Base-by-base conservation (phyloP, 768 basidiomycete genomes). In the Leccinum subtestaceum region DNA sequence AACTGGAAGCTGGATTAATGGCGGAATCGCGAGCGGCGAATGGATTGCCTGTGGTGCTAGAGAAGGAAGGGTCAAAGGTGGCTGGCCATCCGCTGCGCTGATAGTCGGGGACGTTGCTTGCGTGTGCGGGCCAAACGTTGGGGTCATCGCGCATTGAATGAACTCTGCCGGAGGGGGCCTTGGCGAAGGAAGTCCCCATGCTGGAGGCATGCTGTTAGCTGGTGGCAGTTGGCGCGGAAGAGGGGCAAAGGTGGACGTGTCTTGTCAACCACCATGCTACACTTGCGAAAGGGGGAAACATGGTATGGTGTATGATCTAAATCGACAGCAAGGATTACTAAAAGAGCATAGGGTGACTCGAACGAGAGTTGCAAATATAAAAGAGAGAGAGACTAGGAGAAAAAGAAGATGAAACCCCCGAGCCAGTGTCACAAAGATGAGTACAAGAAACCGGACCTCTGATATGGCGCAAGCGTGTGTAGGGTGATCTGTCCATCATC, bases 71-170 rank as follows among this genome's bases (percentile, higher is more conserved):
- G 10, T 56, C 52, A 9, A 70, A 72, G 17, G 58, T 62, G 3
- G 46, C 34, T 17, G 60, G 48, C 67, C 63, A 73, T 60, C 53
- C 73, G 21, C 72, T 67, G 76, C 77, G 75, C 53, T 79, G 78
- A 64, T 81, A 83, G 53, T 79, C 74, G 2, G 60, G 68, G 53
- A 60, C 71, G 65, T 71, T 55, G 21, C 67, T 64, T n/a, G 71
- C 65, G 4, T 75, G 73, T 19, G 79, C 72, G 6, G 82, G 74
- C 27, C 27, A 29, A 29, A 29, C 27, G 27, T 29, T 29, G 27
- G 27, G 27, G 27, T 29, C 27, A 29, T 29, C 27, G 27, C 27
- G 27, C 27, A 8, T 29, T 29, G 27, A 29, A 29, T 29, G 27
- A 29, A 29, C 27, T 29, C 27, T 29, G 27, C 27, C 27, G 27